A percentile compares a stretch with the other conserved stretches of the same genome.
Conservation (phyloP, 2,329 filamentous ascomycete genomes). For the Penicillium olsonii region DNA sequence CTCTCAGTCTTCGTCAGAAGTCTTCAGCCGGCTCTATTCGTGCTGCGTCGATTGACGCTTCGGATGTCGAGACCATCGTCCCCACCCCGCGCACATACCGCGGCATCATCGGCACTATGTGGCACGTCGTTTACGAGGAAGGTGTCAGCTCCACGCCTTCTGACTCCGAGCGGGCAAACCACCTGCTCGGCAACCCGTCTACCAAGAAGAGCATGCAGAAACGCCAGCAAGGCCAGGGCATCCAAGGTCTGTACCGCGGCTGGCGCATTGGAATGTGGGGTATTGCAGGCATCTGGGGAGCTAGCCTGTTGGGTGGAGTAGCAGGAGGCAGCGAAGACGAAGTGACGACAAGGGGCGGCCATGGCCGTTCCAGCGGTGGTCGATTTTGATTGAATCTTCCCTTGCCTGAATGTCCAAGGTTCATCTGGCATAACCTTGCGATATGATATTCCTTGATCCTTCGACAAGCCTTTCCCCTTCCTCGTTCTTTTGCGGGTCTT, state of each 20-base stretch:
- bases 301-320: conserved; percentile 45
- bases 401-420: not conserved
- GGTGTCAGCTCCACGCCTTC: conserved; percentile 54
- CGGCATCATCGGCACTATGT: conserved; percentile 90
- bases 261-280: conserved; percentile 60
- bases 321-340: conserved; percentile 41
- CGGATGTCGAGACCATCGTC: conserved; percentile 70
- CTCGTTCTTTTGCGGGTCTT: too few species aligned
- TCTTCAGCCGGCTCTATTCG: conserved; percentile 24
- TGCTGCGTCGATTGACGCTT: conserved; percentile 23
- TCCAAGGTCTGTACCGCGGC: conserved; percentile 58
- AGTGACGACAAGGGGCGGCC: conserved; percentile 25
- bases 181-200: conserved; percentile 40
- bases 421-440: not conserved
- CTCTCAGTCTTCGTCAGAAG: conserved; percentile 51
- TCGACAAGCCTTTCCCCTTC: too few species aligned
- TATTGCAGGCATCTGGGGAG: conserved; percentile 57
- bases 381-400: conserved; percentile 29
- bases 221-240: conserved; percentile 55
- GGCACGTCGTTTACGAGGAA: conserved; percentile 80
- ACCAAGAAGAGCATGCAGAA: conserved; percentile 37
- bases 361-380: conserved; percentile 29
- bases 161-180: conserved; percentile 45
- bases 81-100: conserved; percentile 73
- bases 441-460: not conserved